These are phyloP conservation scores for Citropsis articulata DNA, from an alignment of 345 rosid genomes.

Conservation along the genomic window DNA sequence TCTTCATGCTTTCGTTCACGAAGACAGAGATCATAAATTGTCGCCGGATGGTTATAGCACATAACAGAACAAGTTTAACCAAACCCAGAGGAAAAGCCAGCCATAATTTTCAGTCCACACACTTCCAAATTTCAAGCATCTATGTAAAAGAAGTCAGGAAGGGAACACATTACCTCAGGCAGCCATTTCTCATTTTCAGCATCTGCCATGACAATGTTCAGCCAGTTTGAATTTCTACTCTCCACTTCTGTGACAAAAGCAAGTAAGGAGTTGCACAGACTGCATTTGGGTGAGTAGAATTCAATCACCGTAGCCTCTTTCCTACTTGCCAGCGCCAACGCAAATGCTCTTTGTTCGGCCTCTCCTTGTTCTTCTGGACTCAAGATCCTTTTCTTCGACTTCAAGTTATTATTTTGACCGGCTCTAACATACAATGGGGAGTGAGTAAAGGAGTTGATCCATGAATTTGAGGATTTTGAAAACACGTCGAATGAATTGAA, in stretches of 20 bases:
- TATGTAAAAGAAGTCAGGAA: not conserved
- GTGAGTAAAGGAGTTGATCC: conserved; percentile 26
- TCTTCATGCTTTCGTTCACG: not conserved
- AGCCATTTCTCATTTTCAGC: conserved; percentile 93
- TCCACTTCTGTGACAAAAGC: conserved; percentile 67
- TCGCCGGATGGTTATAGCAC: not conserved
- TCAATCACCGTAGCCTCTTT: conserved; percentile 84
- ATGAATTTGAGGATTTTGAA: conserved; percentile 33
- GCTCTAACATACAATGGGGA: conserved; percentile 20
- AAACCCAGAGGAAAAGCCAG: not conserved
- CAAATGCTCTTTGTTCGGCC: conserved; percentile 85
- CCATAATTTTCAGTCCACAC: not conserved
- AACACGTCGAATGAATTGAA: conserved; percentile 43
- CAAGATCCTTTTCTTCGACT: conserved; percentile 34
- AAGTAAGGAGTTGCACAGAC: conserved; percentile 73
- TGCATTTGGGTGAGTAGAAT: conserved; percentile 91
- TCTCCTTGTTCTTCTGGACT: conserved; percentile 72
- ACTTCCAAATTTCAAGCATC: not conserved
- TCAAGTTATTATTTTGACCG: conserved; percentile 18
- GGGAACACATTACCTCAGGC: conserved; percentile 64
- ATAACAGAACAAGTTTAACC: not conserved
- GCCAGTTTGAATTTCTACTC: conserved; percentile 73
- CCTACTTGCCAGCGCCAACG: conserved; percentile 68
- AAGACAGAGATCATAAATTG: not conserved
- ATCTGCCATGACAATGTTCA: conserved; percentile 79